A percentile compares a stretch with the other conserved stretches of the same genome.
Evolutionary conservation across 2,329 filamentous ascomycete species (phyloP).

Genomic region (Hypoxylon sp.): DNA sequence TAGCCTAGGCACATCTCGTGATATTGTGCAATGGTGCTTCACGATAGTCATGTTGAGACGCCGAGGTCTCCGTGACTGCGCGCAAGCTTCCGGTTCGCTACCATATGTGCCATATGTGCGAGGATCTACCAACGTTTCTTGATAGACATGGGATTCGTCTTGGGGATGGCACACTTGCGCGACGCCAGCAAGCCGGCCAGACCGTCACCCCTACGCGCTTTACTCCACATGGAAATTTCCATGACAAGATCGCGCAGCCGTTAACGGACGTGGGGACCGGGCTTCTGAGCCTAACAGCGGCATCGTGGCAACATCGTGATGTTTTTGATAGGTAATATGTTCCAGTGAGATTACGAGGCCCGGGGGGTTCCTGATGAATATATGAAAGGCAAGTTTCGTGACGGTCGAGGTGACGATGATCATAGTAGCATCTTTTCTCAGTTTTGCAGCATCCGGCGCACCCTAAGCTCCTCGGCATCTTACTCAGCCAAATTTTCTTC

Average conservation of each 20-base stretch:
- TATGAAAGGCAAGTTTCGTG: conserved; percentile 40
- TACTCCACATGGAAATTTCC: conserved; percentile 47
- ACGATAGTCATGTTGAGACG: conserved; percentile 36
- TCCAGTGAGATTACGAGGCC: conserved; percentile 21
- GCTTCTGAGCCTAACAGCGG: conserved; percentile 28
- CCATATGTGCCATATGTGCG: conserved; percentile 25
- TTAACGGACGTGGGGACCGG: conserved; percentile 44
- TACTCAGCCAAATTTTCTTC: conserved; percentile 25
- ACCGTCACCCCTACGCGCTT: conserved; percentile 34
- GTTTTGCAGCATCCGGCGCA: conserved; percentile 14
- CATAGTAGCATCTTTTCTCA: conserved; percentile 28
- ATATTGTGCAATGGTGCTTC: conserved; percentile 44
- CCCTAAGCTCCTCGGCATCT: conserved; percentile 24
- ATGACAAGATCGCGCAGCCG: conserved; percentile 46
- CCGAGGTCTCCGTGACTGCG: conserved; percentile 38
- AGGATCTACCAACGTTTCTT: conserved; percentile 29
- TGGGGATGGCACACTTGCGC: conserved; percentile 35
- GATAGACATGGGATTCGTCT: conserved; percentile 32
- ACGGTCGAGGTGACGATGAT: conserved; percentile 28
- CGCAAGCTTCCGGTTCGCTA: conserved; percentile 48
- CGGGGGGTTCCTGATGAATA: conserved; percentile 32
- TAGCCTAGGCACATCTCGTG: conserved; percentile 43
- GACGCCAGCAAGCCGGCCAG: conserved; percentile 41
- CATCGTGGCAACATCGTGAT: conserved; percentile 44
- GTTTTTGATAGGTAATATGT: conserved; percentile 47